These are phyloP conservation scores for Myochromella boudieri DNA, from an alignment of 768 basidiomycete genomes.

Conservation along the genomic window DNA sequence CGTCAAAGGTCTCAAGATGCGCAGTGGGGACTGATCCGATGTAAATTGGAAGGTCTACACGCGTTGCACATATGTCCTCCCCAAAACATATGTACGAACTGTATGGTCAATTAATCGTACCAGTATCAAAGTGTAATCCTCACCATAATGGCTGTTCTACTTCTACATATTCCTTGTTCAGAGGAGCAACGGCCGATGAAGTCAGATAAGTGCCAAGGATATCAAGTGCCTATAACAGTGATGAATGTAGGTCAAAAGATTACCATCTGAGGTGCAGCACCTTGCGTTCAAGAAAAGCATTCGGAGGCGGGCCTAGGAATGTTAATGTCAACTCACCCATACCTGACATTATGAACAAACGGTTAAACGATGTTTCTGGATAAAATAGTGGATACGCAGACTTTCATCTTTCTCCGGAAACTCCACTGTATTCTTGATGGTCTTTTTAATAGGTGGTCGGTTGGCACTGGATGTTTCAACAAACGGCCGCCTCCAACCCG, in stretches of 20 bases:
- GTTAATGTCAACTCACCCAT: slow-evolving; percentile 82
- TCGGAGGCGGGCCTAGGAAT: slow-evolving; percentile 77
- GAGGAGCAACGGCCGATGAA: slow-evolving; percentile 75
- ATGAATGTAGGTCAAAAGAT: not conserved
- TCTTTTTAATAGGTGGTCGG: slow-evolving; percentile 49
- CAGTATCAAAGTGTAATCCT: slow-evolving; percentile 15
- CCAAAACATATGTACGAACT: slow-evolving; percentile 87
- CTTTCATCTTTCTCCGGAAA: slow-evolving; percentile 98
- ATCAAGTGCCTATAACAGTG: slow-evolving; percentile 65
- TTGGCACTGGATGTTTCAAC: slow-evolving; percentile 79
- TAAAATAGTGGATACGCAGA: slow-evolving; percentile 21
- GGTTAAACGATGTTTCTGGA: slow-evolving; percentile 2
- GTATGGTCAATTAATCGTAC: slow-evolving; percentile 7
- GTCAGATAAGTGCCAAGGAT: slow-evolving; percentile 87
- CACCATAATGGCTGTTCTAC: slow-evolving; percentile 88
- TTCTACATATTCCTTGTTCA: slow-evolving; percentile 92
- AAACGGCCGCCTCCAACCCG: slow-evolving; percentile 92
- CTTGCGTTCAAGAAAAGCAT: slow-evolving; percentile 71
- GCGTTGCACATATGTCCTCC: slow-evolving; percentile 72
- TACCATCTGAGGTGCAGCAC: slow-evolving; percentile 29
- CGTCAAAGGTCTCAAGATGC: slow-evolving; percentile 70
- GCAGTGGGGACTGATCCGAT: slow-evolving; percentile 83
- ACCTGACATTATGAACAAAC: slow-evolving; percentile 29
- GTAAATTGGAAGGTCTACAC: slow-evolving; percentile 73
- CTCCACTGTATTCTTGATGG: slow-evolving; percentile 68